Base-by-base conservation (phyloP, 805 yeast genomes). In the Ogataea saltuana region DNA sequence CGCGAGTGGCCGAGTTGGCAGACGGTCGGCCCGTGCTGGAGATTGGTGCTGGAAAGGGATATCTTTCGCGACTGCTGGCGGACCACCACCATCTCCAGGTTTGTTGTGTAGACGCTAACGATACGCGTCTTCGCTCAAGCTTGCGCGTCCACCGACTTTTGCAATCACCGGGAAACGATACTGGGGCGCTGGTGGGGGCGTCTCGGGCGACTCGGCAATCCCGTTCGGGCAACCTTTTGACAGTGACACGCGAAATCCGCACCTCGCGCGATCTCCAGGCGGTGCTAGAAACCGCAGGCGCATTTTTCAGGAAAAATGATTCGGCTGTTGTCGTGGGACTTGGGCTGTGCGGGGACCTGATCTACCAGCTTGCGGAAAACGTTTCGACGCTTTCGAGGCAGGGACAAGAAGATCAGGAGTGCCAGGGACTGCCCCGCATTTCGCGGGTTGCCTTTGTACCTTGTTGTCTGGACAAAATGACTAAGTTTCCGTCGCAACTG, bases 41-140 rank as follows among this genome's bases (percentile, higher is more conserved):
- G 32, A 44, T 63, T 15, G 67, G 61, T 7, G 57, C 65, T 1
- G 67, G 67, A 4, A 63, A 60, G 34, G 66, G 66, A 6, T 58
- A 59, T 32, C 33, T 63, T 17, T 51, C 60, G 3, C 44, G 66
- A 12, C 38, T 63, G 4, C 33, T 63, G 9, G 43, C 51, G 1
- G 52, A 53, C 33, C 35, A 48, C 11, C 54, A 44, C 38, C 19
- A 47, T 1, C 30, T 44, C 8, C 44, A 35, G 10, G 44, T 53
- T 4, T 50, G 55, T 13, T 58, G 64, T 33, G 53, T 58, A 2
- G 67, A 63, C 37, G 30, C 40, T 26, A 54, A 53, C 22, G 20
- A 23, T 1, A 56, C 52, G 9, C 41, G 63, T 17, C 32, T 51
- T 8, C 45, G 43, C 15, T 53, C 61, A 3, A 55, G 48, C 21